These are phyloP conservation scores for Colletotrichum spinosum DNA, from an alignment of 2,329 filamentous ascomycete genomes.

Conservation along the genomic window DNA sequence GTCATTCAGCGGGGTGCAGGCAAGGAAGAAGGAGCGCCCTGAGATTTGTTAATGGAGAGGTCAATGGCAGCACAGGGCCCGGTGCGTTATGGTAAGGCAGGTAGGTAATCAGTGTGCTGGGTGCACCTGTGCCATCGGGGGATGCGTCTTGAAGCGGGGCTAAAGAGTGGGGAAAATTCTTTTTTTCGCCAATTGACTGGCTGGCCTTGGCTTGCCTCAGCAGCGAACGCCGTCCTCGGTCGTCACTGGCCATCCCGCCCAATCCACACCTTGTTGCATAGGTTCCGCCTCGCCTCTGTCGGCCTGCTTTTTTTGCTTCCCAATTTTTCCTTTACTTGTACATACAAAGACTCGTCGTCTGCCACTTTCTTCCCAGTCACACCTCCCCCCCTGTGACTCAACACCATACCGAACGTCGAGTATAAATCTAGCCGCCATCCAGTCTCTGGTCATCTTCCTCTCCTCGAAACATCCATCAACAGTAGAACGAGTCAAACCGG, in stretches of 20 bases:
- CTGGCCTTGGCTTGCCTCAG: neutral
- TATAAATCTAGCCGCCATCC: constrained; percentile 28
- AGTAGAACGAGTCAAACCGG: constrained; percentile 3
- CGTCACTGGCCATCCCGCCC: constrained; percentile 38
- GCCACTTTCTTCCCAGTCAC: constrained; percentile 20
- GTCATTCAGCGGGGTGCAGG: constrained; percentile 34
- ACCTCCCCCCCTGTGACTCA: constrained; percentile 32
- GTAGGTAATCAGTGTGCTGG: too few relatives aligned
- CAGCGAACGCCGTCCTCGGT: constrained; percentile 37
- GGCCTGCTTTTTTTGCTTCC: constrained; percentile 23
- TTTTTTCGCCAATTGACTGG: constrained; percentile 34
- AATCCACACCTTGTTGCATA: constrained; percentile 36
- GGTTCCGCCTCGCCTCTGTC: constrained; percentile 30
- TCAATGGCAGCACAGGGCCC: constrained; percentile 26
- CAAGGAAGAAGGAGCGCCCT: constrained; percentile 24
- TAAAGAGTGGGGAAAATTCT: constrained; percentile 35
- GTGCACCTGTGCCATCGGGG: constrained; percentile 6
- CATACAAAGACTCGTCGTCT: constrained; percentile 18
- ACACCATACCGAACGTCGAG: constrained; percentile 13
- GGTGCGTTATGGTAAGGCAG: too few relatives aligned
- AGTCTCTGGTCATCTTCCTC: neutral
- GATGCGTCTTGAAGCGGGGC: constrained; percentile 34
- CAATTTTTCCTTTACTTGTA: constrained; percentile 8
- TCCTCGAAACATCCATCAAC: constrained; percentile 8
- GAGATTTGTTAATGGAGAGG: constrained; percentile 26